A percentile compares a stretch with the other conserved stretches of the same genome.
Evolutionary conservation across 2,329 filamentous ascomycete genomes (phyloP).

Genomic region (Sphaceloma murrayae): DNA sequence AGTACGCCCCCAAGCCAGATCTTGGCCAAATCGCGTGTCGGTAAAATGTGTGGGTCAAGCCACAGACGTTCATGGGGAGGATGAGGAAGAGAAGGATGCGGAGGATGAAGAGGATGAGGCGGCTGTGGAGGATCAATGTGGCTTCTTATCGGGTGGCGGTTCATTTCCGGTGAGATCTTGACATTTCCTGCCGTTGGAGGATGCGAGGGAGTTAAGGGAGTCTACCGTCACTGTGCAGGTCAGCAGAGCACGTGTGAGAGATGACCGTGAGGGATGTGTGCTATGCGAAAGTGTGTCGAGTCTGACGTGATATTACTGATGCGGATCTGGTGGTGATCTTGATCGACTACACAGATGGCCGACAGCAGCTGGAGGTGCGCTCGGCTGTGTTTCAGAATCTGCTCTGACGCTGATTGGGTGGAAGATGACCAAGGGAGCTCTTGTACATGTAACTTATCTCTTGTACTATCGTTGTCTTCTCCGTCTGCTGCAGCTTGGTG

Average conservation of each 20-base stretch:
- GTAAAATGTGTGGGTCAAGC: too few relatives aligned
- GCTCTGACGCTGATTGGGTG: background rate
- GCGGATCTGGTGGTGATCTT: constrained; percentile 5
- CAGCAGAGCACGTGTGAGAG: background rate
- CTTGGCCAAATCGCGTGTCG: too few relatives aligned
- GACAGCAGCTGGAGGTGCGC: background rate
- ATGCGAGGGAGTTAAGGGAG: too few relatives aligned
- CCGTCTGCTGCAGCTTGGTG: background rate
- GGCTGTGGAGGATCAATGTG: background rate
- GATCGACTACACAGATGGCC: too few relatives aligned
- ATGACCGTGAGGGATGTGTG: background rate
- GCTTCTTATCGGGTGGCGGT: too few relatives aligned
- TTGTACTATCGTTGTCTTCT: too few relatives aligned
- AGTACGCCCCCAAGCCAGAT: too few relatives aligned
- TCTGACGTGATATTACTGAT: background rate
- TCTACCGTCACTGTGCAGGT: constrained; percentile 1
- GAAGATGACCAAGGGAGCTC: background rate
- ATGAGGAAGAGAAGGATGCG: constrained; percentile 7
- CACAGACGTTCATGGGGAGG: background rate
- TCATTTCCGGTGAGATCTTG: background rate
- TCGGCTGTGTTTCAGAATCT: constrained; percentile 10
- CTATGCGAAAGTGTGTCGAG: too few relatives aligned
- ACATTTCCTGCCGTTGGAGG: too few relatives aligned
- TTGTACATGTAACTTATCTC: too few relatives aligned
- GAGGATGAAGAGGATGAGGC: constrained; percentile 5